A percentile compares a stretch with the other conserved stretches of the same genome.
phyloP scores from a whole-genome alignment of 768 basidiomycete species.

The Porpolomopsis calyptriformis region DNA sequence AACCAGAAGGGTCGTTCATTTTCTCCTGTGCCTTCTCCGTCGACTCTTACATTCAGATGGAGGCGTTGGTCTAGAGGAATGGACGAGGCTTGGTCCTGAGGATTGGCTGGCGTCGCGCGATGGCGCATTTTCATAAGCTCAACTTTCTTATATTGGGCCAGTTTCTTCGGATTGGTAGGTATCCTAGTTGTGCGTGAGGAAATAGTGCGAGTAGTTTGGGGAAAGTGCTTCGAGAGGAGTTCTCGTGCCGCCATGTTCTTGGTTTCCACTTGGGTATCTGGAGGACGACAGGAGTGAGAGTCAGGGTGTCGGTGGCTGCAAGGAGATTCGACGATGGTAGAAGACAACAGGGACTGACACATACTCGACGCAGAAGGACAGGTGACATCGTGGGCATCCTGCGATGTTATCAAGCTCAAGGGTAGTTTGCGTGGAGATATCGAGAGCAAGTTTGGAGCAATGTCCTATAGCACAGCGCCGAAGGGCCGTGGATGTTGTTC shows the following conservation, averaged over 20 bases:
- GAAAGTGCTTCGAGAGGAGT: slow-evolving; percentile 45
- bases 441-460: slow-evolving; percentile 50
- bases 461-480: slow-evolving; percentile 38
- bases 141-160: slow-evolving; percentile 44
- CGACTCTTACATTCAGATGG: slow-evolving; percentile 37
- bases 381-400: slow-evolving; percentile 34
- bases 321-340: slow-evolving; percentile 7
- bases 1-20: slow-evolving; percentile 55
- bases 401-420: slow-evolving; percentile 17
- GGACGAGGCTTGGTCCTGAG: slow-evolving; percentile 38
- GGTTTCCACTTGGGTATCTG: slow-evolving; percentile 10
- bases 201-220: too few relatives aligned
- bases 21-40: slow-evolving; percentile 18
- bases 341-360: slow-evolving; percentile 10
- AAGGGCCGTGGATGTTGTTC: slow-evolving; percentile 19
- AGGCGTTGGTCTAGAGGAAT: slow-evolving; percentile 47
- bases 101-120: slow-evolving; percentile 51
- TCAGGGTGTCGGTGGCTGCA: slow-evolving; percentile 57
- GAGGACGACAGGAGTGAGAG: slow-evolving; percentile 44
- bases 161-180: slow-evolving; percentile 42
- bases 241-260: slow-evolving; percentile 41
- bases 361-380: slow-evolving; percentile 58
- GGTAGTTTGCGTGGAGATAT: slow-evolving; percentile 22
- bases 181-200: slow-evolving; percentile 19
- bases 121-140: slow-evolving; percentile 70